phyloP scores from a whole-genome alignment of 306 rosid species.

The Acacia acuminata region DNA sequence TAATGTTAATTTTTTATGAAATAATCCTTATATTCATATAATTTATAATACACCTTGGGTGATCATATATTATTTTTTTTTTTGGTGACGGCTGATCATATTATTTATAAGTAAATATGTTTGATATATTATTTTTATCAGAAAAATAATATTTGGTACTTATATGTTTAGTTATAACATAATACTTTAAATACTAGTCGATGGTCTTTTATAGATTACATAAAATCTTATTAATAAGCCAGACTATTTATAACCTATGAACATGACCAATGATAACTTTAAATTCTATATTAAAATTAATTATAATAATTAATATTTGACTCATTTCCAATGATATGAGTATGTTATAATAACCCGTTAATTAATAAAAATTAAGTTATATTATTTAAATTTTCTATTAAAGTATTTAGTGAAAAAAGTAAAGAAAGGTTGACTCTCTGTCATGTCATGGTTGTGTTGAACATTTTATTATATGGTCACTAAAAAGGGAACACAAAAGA shows the following conservation, averaged over 20 bases:
- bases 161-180: too few species aligned
- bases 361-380: neutral
- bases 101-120: neutral
- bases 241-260: neutral
- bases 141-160: neutral
- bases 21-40: neutral
- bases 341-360: neutral
- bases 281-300: neutral
- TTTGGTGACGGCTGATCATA: neutral
- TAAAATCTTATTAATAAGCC: neutral
- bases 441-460: conserved; percentile 7
- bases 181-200: neutral
- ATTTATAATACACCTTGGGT: neutral
- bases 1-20: neutral
- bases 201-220: neutral
- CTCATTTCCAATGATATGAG: neutral
- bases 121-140: neutral
- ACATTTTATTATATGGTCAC: conserved; percentile 23
- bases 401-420: neutral
- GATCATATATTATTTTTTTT: neutral
- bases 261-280: neutral
- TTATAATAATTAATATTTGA: neutral
- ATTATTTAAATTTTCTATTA: neutral
- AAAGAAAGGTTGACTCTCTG: neutral
- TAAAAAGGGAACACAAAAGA: conserved; percentile 27